A percentile compares a stretch with the other conserved stretches of the same genome.
phyloP scores from a whole-genome alignment of 176 grass and related monocot genomes.

The Phragmites australis region DNA sequence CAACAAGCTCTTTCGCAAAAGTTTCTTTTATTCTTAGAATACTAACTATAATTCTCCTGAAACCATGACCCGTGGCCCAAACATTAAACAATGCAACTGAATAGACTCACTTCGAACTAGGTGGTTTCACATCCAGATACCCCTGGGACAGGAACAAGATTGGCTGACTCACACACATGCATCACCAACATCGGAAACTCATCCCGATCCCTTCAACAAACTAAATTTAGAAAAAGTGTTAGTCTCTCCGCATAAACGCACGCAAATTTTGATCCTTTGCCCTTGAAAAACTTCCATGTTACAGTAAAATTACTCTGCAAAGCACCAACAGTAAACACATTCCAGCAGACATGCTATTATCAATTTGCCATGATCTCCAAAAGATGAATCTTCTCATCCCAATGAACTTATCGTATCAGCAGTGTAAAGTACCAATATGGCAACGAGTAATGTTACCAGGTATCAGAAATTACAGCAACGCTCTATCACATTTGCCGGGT shows the following conservation, averaged over 20 bases:
- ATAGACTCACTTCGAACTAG: neutral
- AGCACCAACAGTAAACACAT: no score
- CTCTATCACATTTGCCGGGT: neutral
- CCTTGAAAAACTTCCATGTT: neutral
- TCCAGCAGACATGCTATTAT: no score
- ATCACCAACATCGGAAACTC: slow-evolving; percentile 2
- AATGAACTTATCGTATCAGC: no score
- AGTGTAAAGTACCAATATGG: no score
- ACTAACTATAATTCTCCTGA: neutral
- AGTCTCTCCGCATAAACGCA: neutral
- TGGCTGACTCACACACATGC: neutral
- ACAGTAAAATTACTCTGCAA: neutral
- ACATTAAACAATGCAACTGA: slow-evolving; percentile 3
- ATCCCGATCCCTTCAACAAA: neutral
- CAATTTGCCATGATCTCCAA: no score
- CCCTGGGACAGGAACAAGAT: neutral
- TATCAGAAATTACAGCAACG: neutral
- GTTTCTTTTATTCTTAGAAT: neutral
- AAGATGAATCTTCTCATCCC: no score
- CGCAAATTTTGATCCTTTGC: neutral
- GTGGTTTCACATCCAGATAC: neutral
- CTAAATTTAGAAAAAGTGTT: neutral
- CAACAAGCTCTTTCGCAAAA: neutral
- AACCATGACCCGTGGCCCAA: neutral
- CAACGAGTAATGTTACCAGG: neutral